Evolutionary conservation across 371 early-diverging fungal genomes (phyloP), one percentile per base, ranked within the genome.

Genomic region (Mucor mucedo): DNA sequence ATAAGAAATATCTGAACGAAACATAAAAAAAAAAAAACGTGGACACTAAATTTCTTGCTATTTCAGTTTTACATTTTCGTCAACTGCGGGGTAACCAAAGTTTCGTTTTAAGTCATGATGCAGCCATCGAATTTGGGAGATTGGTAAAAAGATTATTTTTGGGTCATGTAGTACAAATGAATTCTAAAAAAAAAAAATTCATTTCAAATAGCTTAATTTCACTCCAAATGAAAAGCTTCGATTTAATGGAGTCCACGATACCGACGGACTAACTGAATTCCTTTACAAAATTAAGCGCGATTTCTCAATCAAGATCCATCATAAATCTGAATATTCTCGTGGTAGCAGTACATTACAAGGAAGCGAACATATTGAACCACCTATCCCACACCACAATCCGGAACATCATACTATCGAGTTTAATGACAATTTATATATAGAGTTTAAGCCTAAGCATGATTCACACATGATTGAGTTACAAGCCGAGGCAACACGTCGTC

Each of bases 221-320:
- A 78, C 78, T 2, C 62, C 68, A 29, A 64, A 82, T 47, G 82
- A 86, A 62, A 77, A 70, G 7, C 67, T 76, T 38, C 70, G 73
- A 44, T 79, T 86, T 8, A 77, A 82, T 40, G 81, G 79, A 9
- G 80, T 86, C n/a, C 80, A 78, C 35, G 83, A 83, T 35, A 84
- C 79, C 13, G 86, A 86, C 38, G 75, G 77, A 4, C 61, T 86
- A 14, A 79, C 77, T n/a, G 71, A 72, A 28, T 86, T 84, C 53
- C 63, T 86, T 40, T 80, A 83, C 60, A 80, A 84, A 28, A 70
- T 74, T 8, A 78, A 78, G 28, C 78, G 80, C 4, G 84, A 84
- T 4, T 86, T 83, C 58, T 83, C 84, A 7, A 83, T 86, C 35
- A 82, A 80, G 55, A 80, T 86, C 13, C 80, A 84, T 33, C 73